A percentile compares a stretch with the other conserved stretches of the same genome.
Conservation (phyloP, 306 rosid species). For the Fagus sylvatica region DNA sequence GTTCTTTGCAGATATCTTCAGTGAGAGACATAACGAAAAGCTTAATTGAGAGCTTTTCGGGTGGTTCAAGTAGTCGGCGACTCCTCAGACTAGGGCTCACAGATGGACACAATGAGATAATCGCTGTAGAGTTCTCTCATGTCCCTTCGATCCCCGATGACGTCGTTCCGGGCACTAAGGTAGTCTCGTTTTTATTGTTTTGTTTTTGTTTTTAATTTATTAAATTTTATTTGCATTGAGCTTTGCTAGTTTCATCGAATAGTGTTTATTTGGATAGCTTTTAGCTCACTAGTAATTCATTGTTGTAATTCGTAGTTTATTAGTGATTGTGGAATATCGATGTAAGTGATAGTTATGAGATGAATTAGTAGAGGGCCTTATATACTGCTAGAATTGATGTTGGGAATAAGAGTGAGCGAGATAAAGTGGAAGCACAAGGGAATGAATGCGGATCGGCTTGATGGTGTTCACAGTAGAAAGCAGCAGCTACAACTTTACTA, state of each 20-base stretch:
- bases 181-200: conserved; percentile 16
- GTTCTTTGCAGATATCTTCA: conserved; percentile 60
- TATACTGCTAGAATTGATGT: no score
- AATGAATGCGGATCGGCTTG: no score
- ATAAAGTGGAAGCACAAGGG: no score
- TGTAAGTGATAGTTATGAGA: neutral
- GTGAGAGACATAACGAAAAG: conserved; percentile 68
- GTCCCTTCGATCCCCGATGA: conserved; percentile 56
- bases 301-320: neutral
- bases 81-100: conserved; percentile 70
- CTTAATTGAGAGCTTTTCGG: conserved; percentile 47
- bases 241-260: conserved; percentile 5
- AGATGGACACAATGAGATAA: conserved; percentile 76
- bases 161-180: conserved; percentile 90
- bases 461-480: no score
- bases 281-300: neutral
- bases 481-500: no score
- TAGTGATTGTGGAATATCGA: neutral
- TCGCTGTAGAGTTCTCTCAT: conserved; percentile 69
- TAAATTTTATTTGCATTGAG: neutral
- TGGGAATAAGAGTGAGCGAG: no score
- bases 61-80: conserved; percentile 47
- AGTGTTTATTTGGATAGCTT: neutral
- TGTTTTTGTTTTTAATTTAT: neutral
- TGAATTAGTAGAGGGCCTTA: neutral